Conservation (phyloP, 805 yeast genomes). For the Metschnikowia cubensis region DNA sequence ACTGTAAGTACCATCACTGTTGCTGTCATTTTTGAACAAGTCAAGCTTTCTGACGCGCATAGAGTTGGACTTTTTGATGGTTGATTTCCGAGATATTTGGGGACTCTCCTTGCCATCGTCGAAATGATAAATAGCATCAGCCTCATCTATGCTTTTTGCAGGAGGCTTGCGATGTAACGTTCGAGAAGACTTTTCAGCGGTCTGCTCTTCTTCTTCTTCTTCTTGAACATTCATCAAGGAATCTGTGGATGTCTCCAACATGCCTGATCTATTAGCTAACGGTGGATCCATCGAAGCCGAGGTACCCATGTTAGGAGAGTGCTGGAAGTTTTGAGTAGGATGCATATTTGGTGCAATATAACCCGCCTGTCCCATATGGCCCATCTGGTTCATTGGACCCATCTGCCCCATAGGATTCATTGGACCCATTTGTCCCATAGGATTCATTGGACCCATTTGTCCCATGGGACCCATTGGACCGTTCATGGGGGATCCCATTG, state of each 20-base stretch:
- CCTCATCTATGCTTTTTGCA: conserved; percentile 3
- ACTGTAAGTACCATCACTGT: neutral
- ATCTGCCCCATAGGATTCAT: neutral
- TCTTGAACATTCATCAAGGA: conserved; percentile 18
- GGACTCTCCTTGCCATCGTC: conserved; percentile 25
- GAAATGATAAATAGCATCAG: conserved; percentile 30
- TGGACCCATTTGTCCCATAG: neutral
- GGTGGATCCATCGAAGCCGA: neutral
- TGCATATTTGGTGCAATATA: neutral
- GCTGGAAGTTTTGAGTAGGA: neutral
- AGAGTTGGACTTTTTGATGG: conserved; percentile 38
- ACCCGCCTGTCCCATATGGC: neutral
- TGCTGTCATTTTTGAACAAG: conserved; percentile 20
- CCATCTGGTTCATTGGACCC: neutral
- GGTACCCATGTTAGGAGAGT: neutral
- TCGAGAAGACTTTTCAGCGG: neutral
- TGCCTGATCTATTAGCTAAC: neutral
- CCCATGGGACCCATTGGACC: conserved; percentile 1
- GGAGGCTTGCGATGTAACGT: neutral
- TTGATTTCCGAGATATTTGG: conserved; percentile 35
- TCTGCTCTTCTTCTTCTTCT: conserved; percentile 17
- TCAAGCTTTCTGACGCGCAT: conserved; percentile 39
- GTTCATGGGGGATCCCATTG: neutral
- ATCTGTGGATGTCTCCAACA: conserved; percentile 10
- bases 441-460: neutral